A percentile compares a stretch with the other conserved stretches of the same genome.
Evolutionary conservation across 805 yeast species (phyloP).

Genomic region (Kuraishia ogatae): DNA sequence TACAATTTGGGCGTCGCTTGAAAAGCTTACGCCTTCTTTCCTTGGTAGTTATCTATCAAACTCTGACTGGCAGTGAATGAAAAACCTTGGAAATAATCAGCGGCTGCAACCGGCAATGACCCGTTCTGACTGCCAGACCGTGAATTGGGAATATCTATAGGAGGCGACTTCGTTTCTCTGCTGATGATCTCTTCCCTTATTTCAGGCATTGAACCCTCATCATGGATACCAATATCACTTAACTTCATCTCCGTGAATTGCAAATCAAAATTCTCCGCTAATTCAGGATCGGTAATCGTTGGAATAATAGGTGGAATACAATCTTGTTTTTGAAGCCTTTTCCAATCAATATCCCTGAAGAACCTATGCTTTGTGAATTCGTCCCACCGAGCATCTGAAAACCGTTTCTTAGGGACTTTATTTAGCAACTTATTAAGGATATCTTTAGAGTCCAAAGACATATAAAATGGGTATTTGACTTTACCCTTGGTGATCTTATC

Average conservation of each 20-base stretch:
- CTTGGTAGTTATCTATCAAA: constrained; percentile 21
- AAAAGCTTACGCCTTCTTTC: background rate
- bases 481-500: constrained; percentile 67
- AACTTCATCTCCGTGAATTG: constrained; percentile 63
- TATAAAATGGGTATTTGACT: constrained; percentile 61
- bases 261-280: constrained; percentile 78
- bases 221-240: background rate
- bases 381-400: constrained; percentile 46
- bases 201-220: constrained; percentile 3
- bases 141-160: background rate
- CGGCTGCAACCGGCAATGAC: background rate
- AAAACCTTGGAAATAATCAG: constrained; percentile 30
- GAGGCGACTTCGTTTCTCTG: background rate
- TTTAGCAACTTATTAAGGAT: constrained; percentile 55
- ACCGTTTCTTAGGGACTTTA: constrained; percentile 61
- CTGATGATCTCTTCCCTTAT: background rate
- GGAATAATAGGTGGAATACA: constrained; percentile 83
- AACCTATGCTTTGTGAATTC: constrained; percentile 58
- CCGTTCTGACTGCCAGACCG: background rate
- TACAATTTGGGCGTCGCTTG: no score
- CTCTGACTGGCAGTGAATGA: constrained; percentile 33
- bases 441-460: constrained; percentile 76
- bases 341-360: constrained; percentile 74
- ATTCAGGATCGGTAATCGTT: constrained; percentile 64
- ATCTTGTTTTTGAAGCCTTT: constrained; percentile 37